These are phyloP conservation scores for Carex parvula DNA, from an alignment of 176 grass and related monocot genomes.

Conservation along the genomic window DNA sequence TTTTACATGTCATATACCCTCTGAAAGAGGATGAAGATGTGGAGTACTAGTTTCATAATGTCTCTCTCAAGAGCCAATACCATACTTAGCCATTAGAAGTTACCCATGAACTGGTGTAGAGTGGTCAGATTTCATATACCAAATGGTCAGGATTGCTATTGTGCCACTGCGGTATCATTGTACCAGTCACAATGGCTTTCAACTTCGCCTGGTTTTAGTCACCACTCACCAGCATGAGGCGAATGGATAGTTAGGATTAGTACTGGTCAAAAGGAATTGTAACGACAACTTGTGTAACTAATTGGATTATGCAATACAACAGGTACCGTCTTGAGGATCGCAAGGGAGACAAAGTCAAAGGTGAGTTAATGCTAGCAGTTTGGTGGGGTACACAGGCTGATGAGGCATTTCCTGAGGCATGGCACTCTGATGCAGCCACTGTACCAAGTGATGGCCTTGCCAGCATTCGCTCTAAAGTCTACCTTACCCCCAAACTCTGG, in stretches of 20 bases:
- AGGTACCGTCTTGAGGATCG: slow-evolving; percentile 41
- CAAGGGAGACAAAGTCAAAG: slow-evolving; percentile 44
- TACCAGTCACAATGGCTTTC: neutral
- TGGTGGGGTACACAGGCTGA: slow-evolving; percentile 62
- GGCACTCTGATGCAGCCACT: slow-evolving; percentile 57
- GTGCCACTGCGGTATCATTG: neutral
- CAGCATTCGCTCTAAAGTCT: slow-evolving; percentile 60
- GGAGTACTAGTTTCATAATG: neutral
- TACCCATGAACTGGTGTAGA: neutral
- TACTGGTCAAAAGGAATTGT: neutral
- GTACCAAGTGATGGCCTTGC: slow-evolving; percentile 49
- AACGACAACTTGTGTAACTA: neutral
- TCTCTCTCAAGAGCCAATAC: neutral
- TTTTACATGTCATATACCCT: no score
- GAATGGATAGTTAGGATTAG: neutral
- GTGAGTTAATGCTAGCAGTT: slow-evolving; percentile 57
- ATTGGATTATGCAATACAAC: neutral
- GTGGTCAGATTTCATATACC: neutral
- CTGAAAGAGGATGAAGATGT: no score
- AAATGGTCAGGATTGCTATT: neutral
- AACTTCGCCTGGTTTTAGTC: neutral
- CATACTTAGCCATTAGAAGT: neutral
- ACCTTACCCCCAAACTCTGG: slow-evolving; percentile 67
- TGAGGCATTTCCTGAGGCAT: slow-evolving; percentile 59
- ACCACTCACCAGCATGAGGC: neutral